Evolutionary conservation across 2,329 filamentous ascomycete genomes (phyloP).

Genomic region (Harringtonia lauricola): DNA sequence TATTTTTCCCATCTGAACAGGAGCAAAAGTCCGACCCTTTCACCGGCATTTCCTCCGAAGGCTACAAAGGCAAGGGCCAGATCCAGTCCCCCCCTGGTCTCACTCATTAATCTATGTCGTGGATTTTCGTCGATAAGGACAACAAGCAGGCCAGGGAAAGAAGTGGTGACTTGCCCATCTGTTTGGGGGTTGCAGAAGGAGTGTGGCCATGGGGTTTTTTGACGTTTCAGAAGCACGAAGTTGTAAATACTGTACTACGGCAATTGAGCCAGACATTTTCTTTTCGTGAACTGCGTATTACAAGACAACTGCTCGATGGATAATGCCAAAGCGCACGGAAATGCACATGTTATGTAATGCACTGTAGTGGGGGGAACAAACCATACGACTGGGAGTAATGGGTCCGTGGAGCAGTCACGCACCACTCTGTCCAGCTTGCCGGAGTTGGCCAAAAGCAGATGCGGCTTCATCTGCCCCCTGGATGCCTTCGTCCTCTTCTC

Average conservation of each 20-base stretch:
- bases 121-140: background rate
- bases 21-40: constrained; percentile 77
- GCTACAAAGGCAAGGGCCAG: constrained; percentile 67
- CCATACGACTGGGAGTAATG: background rate
- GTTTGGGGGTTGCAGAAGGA: background rate
- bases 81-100: constrained; percentile 57
- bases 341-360: no score
- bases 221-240: background rate
- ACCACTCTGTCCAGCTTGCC: constrained; percentile 36
- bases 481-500: constrained; percentile 44
- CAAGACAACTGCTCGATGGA: background rate
- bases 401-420: constrained; percentile 19
- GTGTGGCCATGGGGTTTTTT: background rate
- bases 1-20: constrained; percentile 31
- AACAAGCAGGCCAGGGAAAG: background rate
- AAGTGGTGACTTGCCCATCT: background rate
- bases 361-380: background rate
- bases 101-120: constrained; percentile 23
- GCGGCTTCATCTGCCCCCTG: background rate
- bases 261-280: constrained; percentile 14
- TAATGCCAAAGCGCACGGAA: no score
- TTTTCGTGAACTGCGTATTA: background rate
- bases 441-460: constrained; percentile 27
- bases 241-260: constrained; percentile 24
- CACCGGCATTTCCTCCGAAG: constrained; percentile 69